Evolutionary conservation across 2,329 filamentous ascomycete species (phyloP), one percentile per base, ranked within the genome.

Genomic region (Aspergillus spinulosporus): DNA sequence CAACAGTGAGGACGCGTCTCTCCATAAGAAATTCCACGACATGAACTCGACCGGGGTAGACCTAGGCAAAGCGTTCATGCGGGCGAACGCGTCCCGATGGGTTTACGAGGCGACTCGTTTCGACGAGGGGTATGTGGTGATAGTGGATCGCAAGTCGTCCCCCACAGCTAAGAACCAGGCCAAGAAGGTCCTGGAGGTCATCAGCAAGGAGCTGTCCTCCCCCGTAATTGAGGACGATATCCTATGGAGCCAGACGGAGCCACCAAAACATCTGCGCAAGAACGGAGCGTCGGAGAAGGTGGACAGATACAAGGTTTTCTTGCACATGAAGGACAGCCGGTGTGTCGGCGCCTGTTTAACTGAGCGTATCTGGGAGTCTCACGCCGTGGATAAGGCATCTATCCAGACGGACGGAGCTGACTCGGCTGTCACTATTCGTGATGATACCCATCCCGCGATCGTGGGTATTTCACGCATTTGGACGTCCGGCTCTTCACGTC

Each of bases 391-490:
- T 51, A 58, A 64, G 28, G 49, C 66, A 36, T 46, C 59, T 5
- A 34, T 29, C 12, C 55, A 56, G 36, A 26, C 62, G 60, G 39
- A 62, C 59, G 14, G 62, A 65, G 60, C 67, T 51, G 70, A 72
- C 58, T 77, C 75, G 1, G 77, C 76, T 3, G 73, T 84, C 56
- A 78, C 76, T 1, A 72, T 80, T 36, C 74, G 74, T 50, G 70
- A 73, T 29, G 71, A 75, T 45, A 62, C 73, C 4, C 68, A 77
- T 28, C 71, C 76, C 2, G 83, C 81, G 2, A 74, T 82, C n/a
- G 76, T 87, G 52, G 84, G 84, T 14, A 80, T 88, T 28, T 86
- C 85, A 26, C 79, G 86, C 31, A 84, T 88, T 62, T 88, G 86
- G 86, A 85, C 83, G 0, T 84, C 82, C 5, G 78, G 76, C 4